Evolutionary conservation across 495 filamentous ascomycete species (phyloP).

Genomic region (Podospora didyma): DNA sequence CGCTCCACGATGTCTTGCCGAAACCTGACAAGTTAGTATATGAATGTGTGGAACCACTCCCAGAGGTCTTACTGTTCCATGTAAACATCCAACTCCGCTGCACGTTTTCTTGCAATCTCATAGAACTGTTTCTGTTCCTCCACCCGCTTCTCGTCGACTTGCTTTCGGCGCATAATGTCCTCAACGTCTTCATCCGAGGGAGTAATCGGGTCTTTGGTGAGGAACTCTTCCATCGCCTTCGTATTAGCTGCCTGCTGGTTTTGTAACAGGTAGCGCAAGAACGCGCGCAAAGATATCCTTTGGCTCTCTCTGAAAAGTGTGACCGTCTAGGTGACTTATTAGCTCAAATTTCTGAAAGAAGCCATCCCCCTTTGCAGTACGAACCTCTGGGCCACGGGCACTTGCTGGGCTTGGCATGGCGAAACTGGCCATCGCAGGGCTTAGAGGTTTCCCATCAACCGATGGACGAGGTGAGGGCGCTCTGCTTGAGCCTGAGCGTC

Average conservation of each 20-base stretch:
- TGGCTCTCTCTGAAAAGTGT: constrained; percentile 85
- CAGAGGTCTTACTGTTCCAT: constrained; percentile 77
- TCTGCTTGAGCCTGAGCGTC: constrained; percentile 29
- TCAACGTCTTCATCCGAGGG: constrained; percentile 76
- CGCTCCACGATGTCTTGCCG: constrained; percentile 55
- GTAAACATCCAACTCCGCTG: constrained; percentile 89
- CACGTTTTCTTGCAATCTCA: constrained; percentile 86
- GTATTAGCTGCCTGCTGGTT: constrained; percentile 80
- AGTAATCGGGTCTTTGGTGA: constrained; percentile 63
- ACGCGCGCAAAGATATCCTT: constrained; percentile 85
- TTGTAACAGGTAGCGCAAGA: constrained; percentile 75
- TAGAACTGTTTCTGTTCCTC: constrained; percentile 93
- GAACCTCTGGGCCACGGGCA: background rate
- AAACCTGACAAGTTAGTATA: constrained; percentile 32
- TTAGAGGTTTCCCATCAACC: constrained; percentile 25
- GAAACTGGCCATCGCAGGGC: constrained; percentile 17
- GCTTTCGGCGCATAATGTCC: constrained; percentile 74
- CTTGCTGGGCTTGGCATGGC: background rate
- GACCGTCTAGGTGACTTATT: constrained; percentile 31
- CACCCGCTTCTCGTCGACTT: constrained; percentile 79
- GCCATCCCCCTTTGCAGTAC: constrained; percentile 16
- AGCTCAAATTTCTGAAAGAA: background rate
- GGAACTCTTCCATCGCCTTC: constrained; percentile 75
- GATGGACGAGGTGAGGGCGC: constrained; percentile 36
- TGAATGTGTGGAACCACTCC: background rate